Evolutionary conservation across 257 asterid genomes (phyloP).

Genomic region (Ophiorrhiza pumila): DNA sequence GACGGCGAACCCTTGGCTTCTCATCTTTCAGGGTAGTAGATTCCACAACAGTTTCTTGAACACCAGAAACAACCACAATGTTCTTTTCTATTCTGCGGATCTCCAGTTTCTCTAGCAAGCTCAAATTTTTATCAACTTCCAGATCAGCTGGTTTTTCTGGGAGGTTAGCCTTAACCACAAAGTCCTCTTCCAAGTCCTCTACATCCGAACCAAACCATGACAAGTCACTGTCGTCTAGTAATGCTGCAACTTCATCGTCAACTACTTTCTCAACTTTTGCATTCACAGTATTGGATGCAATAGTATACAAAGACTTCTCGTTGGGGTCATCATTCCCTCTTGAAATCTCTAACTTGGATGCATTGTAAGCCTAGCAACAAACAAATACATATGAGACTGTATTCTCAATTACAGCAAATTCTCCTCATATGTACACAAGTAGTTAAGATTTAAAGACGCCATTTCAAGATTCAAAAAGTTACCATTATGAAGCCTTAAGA

Average conservation of each 20-base stretch:
- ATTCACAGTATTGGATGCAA: constrained; percentile 53
- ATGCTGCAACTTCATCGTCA: constrained; percentile 83
- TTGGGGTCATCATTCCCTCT: constrained; percentile 43
- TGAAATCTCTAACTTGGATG: constrained; percentile 59
- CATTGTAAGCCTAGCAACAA: constrained; percentile 79
- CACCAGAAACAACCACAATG: constrained; percentile 22
- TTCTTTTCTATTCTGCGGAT: constrained; percentile 16
- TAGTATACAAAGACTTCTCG: constrained; percentile 45
- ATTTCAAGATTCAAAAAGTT: background rate
- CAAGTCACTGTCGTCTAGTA: constrained; percentile 63
- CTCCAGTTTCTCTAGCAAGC: constrained; percentile 18
- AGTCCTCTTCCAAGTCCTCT: constrained; percentile 93
- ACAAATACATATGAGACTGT: background rate
- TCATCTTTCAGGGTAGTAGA: constrained; percentile 20
- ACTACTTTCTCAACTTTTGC: constrained; percentile 61
- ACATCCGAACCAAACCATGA: constrained; percentile 59
- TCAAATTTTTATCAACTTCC: constrained; percentile 34
- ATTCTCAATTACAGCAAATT: background rate
- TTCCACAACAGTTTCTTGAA: constrained; percentile 7
- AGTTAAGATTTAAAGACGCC: background rate
- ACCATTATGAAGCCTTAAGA: too few species aligned
- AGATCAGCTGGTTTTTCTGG: constrained; percentile 44
- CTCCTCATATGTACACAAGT: background rate
- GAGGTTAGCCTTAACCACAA: constrained; percentile 64
- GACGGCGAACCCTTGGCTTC: constrained; percentile 59